These are phyloP conservation scores for Beta corolliflora DNA, from an alignment of 179 eudicot species.

Conservation along the genomic window DNA sequence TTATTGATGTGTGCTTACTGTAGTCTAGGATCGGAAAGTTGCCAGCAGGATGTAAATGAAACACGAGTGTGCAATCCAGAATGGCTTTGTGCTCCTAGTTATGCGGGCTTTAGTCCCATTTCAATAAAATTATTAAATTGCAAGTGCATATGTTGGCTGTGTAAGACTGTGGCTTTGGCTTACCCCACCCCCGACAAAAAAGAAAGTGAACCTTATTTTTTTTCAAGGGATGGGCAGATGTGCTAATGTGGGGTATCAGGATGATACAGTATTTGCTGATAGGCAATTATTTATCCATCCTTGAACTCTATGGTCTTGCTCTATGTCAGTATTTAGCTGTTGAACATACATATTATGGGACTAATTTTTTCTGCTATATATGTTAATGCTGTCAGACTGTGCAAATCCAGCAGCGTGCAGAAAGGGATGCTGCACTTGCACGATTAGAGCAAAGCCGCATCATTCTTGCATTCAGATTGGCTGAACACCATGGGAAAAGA, in stretches of 20 bases:
- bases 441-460: slow-evolving; percentile 85
- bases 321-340: neutral
- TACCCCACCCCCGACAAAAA: neutral
- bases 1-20: neutral
- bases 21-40: neutral
- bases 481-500: slow-evolving; percentile 84
- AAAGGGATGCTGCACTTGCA: slow-evolving; percentile 88
- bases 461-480: slow-evolving; percentile 71
- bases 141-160: neutral
- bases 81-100: no score
- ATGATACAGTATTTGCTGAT: neutral
- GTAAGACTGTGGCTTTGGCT: neutral
- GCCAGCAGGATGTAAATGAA: neutral
- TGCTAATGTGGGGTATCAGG: neutral
- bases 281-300: neutral
- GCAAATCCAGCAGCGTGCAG: slow-evolving; percentile 82
- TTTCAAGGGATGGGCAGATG: neutral
- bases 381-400: slow-evolving; percentile 52
- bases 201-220: neutral
- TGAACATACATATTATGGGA: neutral
- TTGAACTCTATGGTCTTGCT: no score
- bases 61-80: neutral
- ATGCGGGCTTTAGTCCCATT: neutral
- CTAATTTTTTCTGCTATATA: slow-evolving; percentile 1
- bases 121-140: neutral